These are phyloP conservation scores for Heterobasidion parviporum DNA, from an alignment of 1,284 basidiomycete genomes.

Conservation along the genomic window DNA sequence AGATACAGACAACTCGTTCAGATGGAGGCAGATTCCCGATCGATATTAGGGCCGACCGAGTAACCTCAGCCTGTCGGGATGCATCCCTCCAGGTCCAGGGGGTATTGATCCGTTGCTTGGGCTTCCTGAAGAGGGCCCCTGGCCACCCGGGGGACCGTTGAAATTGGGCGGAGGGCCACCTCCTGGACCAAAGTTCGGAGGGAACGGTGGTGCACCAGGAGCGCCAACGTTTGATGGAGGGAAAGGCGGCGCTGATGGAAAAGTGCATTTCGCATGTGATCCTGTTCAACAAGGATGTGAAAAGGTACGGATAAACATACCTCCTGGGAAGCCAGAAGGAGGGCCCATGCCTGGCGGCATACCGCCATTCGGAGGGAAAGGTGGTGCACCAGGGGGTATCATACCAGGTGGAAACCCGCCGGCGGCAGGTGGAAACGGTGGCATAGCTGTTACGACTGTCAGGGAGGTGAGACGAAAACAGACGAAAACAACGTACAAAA, in stretches of 20 bases:
- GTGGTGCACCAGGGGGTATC: conserved; percentile 34
- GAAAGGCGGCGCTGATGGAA: conserved; percentile 37
- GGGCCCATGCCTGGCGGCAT: conserved; percentile 20
- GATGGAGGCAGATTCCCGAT: too few relatives aligned
- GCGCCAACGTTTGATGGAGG: conserved; percentile 38
- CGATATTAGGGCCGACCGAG: conserved; percentile 23
- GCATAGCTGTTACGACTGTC: conserved; percentile 32
- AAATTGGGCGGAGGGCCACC: conserved; percentile 12
- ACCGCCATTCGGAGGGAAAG: conserved; percentile 24
- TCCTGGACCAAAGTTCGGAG: conserved; percentile 15
- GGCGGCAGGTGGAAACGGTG: conserved; percentile 61
- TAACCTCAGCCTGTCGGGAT: conserved; percentile 84
- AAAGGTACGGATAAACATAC: conserved; percentile 1
- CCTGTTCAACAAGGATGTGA: background rate
- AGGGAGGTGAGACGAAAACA: conserved; percentile 5
- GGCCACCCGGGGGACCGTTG: conserved; percentile 14
- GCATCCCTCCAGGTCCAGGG: conserved; percentile 48
- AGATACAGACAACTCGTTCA: too few relatives aligned
- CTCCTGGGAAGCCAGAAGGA: conserved; percentile 12
- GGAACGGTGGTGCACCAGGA: conserved; percentile 33
- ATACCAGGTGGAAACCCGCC: conserved; percentile 34
- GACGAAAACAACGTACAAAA: conserved; percentile 33
- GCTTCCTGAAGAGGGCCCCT: conserved; percentile 24
- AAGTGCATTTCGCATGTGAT: background rate
- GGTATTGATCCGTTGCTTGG: conserved; percentile 17